These are phyloP conservation scores for Rhizopogon vesiculosus DNA, from an alignment of 768 basidiomycete species.

Conservation along the genomic window DNA sequence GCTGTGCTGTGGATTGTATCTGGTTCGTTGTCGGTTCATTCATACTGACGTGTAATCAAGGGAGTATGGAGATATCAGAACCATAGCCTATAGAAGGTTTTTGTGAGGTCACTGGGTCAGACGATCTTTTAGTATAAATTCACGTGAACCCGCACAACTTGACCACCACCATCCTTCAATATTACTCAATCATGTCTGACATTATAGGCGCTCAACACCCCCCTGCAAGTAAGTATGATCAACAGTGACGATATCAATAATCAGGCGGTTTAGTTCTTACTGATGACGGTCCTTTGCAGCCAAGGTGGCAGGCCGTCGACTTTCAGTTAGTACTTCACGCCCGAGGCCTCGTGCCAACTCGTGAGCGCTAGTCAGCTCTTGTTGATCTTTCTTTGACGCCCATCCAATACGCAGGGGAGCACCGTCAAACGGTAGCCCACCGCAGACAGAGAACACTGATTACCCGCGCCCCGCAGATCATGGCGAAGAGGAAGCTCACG, in stretches of 20 bases:
- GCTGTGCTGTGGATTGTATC: too few species aligned
- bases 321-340: slow-evolving; percentile 36
- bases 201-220: slow-evolving; percentile 31
- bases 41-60: too few species aligned
- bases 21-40: too few species aligned
- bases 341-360: slow-evolving; percentile 29
- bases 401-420: neutral
- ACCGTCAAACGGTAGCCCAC: slow-evolving; percentile 8
- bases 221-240: slow-evolving; percentile 48
- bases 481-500: slow-evolving; percentile 26
- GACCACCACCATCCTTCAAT: neutral
- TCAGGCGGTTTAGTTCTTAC: neutral
- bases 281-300: slow-evolving; percentile 13
- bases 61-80: too few species aligned
- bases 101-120: neutral
- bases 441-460: slow-evolving; percentile 28
- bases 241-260: neutral
- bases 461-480: slow-evolving; percentile 53
- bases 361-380: slow-evolving; percentile 21
- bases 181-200: slow-evolving; percentile 24
- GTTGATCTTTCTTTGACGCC: neutral
- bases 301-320: slow-evolving; percentile 47
- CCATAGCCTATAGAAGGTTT: neutral
- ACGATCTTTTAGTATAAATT: neutral
- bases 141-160: neutral